Evolutionary conservation across 2,329 filamentous ascomycete genomes (phyloP).

Genomic region (Conoideocrella luteorostrata): DNA sequence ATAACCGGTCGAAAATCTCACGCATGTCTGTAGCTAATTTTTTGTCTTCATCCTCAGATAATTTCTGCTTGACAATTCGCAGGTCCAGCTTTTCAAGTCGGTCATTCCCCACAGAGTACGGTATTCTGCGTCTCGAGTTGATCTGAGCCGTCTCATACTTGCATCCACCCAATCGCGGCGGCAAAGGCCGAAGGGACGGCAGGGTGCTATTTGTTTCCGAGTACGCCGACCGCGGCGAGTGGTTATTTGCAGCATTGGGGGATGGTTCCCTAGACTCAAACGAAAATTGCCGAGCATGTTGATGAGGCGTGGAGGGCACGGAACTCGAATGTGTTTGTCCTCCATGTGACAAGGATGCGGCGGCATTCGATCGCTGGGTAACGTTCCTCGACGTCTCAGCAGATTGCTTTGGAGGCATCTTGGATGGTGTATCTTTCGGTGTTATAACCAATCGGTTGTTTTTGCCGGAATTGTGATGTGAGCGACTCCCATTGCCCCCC

Average conservation of each 20-base stretch:
- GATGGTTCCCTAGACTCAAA: slow-evolving; percentile 75
- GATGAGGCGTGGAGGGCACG: slow-evolving; percentile 87
- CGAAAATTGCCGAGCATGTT: slow-evolving; percentile 76
- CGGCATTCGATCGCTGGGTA: slow-evolving; percentile 22
- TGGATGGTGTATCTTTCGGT: slow-evolving; percentile 45
- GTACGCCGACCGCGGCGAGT: slow-evolving; percentile 84
- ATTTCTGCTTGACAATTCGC: slow-evolving; percentile 63
- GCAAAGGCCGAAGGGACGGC: slow-evolving; percentile 60
- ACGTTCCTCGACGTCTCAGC: slow-evolving; percentile 24
- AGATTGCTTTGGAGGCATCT: slow-evolving; percentile 43
- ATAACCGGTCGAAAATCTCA: slow-evolving; percentile 75
- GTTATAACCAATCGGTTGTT: slow-evolving; percentile 58
- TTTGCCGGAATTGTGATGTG: slow-evolving; percentile 49
- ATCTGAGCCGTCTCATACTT: slow-evolving; percentile 84
- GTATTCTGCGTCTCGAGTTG: slow-evolving; percentile 77
- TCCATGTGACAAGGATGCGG: slow-evolving; percentile 22
- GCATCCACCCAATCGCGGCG: slow-evolving; percentile 58
- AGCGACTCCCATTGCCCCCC: slow-evolving; percentile 61
- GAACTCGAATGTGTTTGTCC: slow-evolving; percentile 68
- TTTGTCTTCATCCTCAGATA: slow-evolving; percentile 66
- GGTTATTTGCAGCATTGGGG: slow-evolving; percentile 66
- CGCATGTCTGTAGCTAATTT: slow-evolving; percentile 77
- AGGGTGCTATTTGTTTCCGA: slow-evolving; percentile 78
- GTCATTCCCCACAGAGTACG: slow-evolving; percentile 83
- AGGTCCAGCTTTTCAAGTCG: slow-evolving; percentile 65